Evolutionary conservation across 495 filamentous ascomycete genomes (phyloP), one percentile per base, ranked within the genome.

Genomic region (Tirmania nivea): DNA sequence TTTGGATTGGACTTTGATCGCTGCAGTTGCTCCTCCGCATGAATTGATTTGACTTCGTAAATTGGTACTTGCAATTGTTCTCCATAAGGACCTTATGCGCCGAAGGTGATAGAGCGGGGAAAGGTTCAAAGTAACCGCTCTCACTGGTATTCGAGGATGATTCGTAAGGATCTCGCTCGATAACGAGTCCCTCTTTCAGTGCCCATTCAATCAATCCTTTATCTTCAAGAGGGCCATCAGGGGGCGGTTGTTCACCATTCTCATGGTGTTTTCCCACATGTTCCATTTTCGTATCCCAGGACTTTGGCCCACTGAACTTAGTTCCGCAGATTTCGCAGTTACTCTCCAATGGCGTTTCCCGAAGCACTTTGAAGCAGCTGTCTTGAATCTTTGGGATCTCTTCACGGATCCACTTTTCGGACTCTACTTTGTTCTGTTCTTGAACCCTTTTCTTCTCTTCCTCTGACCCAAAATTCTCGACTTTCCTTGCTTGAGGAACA

Each of bases 241-340:
- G 64, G 25, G 56, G 55, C 50, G 62, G 65, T 8, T 60, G 50
- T 31, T 67, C 68, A 4, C 61, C 72, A 19, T 71, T 71, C 66
- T 88, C 84, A 52, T 86, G 73, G 60, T 92, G 87, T 49, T 79
- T 77, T 0, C 83, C 89, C 10, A 94, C 80, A 65, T 96, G 89
- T 66, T 96, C 89, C 78, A 94, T 85, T 19, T 86, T 72, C 48
- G 78, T 71, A 54, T 94, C 83, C 87, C 87, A 95, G 31, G 74
- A 78, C 3, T 68, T 71, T 3, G 57, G 25, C 9, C 83, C 84
- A 3, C 68, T 63, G 59, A 94, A 96, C 7, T 58, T 54, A 35
- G 63, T 36, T 0, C 52, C 57, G 62, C 88, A 95, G 57, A 81
- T 80, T 2, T 79, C 77, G 57, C 89, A 96, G 11, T 54, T 62